Evolutionary conservation across 495 filamentous ascomycete species (phyloP).

Genomic region (Hyaloscypha variabilis): DNA sequence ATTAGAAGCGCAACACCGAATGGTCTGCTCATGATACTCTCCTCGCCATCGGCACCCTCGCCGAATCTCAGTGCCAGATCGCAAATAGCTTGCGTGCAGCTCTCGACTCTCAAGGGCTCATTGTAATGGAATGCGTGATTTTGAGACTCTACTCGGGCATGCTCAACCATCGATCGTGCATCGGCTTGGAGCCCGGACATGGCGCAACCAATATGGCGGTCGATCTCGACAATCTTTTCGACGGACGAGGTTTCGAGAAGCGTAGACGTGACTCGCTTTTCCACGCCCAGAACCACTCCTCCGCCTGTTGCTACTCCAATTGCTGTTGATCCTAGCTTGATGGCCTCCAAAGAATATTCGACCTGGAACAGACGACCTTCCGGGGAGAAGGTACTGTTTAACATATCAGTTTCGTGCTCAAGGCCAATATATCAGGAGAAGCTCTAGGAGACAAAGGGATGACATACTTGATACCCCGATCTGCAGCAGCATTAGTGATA

Average conservation of each 20-base stretch:
- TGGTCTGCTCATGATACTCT: conserved; percentile 95
- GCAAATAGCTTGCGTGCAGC: conserved; percentile 97
- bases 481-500: conserved; percentile 53
- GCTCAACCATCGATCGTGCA: conserved; percentile 94
- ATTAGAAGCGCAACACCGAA: conserved; percentile 97
- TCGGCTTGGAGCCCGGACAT: conserved; percentile 98
- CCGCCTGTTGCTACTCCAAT: conserved; percentile 95
- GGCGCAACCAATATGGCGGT: conserved; percentile 96
- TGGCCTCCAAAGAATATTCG: conserved; percentile 99
- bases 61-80: conserved; percentile 96
- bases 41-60: conserved; percentile 96
- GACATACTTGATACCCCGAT: conserved; percentile 97
- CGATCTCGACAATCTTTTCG: conserved; percentile 99
- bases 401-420: conserved; percentile 18
- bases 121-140: conserved; percentile 97
- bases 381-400: conserved; percentile 92
- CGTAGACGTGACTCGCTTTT: conserved; percentile 97
- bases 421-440: conserved; percentile 7
- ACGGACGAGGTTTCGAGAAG: conserved; percentile 96
- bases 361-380: conserved; percentile 99
- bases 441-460: background rate
- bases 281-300: conserved; percentile 94
- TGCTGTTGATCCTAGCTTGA: conserved; percentile 97
- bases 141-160: conserved; percentile 96
- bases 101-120: conserved; percentile 91